These are phyloP conservation scores for Saksenaea oblongispora DNA, from an alignment of 371 early-diverging fungal species.

Conservation along the genomic window DNA sequence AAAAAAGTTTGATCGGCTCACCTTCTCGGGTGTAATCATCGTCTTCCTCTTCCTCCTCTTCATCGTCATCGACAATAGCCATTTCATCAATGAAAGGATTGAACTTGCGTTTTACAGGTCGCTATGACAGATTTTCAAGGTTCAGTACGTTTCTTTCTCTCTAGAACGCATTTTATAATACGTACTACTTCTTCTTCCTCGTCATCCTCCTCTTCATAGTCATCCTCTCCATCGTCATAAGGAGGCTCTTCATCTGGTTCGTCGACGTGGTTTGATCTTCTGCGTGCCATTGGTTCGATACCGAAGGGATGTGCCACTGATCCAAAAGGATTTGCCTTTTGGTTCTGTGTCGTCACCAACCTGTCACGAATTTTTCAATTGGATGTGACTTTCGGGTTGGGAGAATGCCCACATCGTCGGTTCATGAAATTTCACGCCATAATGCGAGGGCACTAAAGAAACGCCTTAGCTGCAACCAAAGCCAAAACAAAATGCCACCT, in stretches of 20 bases:
- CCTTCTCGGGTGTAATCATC: constrained; percentile 71
- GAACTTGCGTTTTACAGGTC: constrained; percentile 46
- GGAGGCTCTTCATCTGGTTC: constrained; percentile 21
- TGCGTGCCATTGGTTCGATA: constrained; percentile 6
- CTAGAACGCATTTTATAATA: background rate
- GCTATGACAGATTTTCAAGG: constrained; percentile 14
- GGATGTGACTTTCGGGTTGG: background rate
- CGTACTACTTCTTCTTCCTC: constrained; percentile 19
- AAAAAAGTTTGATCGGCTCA: constrained; percentile 11
- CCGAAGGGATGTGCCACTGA: background rate
- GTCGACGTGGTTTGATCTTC: constrained; percentile 11
- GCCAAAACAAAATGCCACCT: no score
- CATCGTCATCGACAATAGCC: constrained; percentile 67
- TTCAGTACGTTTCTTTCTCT: background rate
- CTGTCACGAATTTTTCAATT: background rate
- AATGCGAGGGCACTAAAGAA: no score
- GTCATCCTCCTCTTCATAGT: constrained; percentile 23
- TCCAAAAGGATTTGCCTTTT: background rate
- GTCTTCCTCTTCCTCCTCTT: constrained; percentile 64
- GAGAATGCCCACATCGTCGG: no score
- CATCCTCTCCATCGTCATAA: constrained; percentile 12
- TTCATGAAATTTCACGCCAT: no score
- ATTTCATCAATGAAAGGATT: constrained; percentile 62
- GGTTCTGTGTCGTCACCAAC: background rate
- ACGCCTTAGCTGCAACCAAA: no score